Conservation (phyloP, 805 yeast species). For the Wickerhamomyces chambardii region DNA sequence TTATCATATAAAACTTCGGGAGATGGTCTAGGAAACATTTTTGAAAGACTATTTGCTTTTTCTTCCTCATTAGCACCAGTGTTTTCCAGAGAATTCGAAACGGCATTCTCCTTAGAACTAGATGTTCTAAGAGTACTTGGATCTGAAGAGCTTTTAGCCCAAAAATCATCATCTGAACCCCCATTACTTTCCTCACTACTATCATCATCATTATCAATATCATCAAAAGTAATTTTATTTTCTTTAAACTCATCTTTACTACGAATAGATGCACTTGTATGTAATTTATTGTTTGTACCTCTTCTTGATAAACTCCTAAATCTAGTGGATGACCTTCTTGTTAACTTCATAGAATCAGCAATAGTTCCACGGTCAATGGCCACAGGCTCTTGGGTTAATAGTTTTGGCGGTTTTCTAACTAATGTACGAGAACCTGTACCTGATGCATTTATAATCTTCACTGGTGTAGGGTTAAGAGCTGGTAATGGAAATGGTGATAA, state of each 20-base stretch:
- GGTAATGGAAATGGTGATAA: conserved; percentile 17
- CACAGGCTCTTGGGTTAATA: background rate
- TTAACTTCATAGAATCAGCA: background rate
- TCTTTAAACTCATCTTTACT: conserved; percentile 53
- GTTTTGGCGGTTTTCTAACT: background rate
- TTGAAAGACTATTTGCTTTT: conserved; percentile 16
- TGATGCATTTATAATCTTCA: background rate
- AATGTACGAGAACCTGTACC: background rate
- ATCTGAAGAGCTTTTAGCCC: conserved; percentile 39
- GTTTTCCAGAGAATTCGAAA: conserved; percentile 18
- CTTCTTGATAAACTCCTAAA: background rate
- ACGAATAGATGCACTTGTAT: background rate
- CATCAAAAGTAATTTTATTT: conserved; percentile 65
- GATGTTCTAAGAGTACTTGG: conserved; percentile 4
- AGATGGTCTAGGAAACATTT: conserved; percentile 85
- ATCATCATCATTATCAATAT: conserved; percentile 45
- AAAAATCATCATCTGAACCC: conserved; percentile 48
- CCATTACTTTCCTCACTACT: conserved; percentile 16
- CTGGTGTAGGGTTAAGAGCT: conserved; percentile 4
- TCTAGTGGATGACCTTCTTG: background rate
- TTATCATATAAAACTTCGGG: conserved; percentile 90
- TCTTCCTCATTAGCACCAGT: conserved; percentile 1
- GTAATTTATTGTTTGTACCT: background rate
- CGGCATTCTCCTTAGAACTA: too few species aligned
- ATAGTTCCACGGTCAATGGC: too few species aligned